phyloP scores from a whole-genome alignment of 1,139 yeast genomes.

The Geotrichum fermentans region DNA sequence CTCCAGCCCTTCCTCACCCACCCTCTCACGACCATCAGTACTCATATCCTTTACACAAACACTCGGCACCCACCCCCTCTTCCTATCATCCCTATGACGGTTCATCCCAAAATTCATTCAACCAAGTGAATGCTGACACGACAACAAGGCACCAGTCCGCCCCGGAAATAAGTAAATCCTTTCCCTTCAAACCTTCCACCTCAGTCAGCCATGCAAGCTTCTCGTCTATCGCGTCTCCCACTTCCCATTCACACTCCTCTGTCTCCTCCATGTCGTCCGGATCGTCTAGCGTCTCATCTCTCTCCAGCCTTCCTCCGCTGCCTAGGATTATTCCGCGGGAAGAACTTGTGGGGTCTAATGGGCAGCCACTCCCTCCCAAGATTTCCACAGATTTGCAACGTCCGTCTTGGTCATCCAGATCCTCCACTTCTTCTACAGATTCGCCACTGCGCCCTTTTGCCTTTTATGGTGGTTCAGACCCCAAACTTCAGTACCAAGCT shows the following conservation, averaged over 20 bases:
- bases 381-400: slow-evolving; percentile 6
- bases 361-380: slow-evolving; percentile 6
- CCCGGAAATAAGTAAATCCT: slow-evolving; percentile 22
- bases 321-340: slow-evolving; percentile 15
- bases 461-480: slow-evolving; percentile 11
- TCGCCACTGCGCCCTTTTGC: slow-evolving; percentile 17
- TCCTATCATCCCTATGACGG: slow-evolving; percentile 9
- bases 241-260: slow-evolving; percentile 14
- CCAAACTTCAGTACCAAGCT: slow-evolving; percentile 5
- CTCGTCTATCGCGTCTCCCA: slow-evolving; percentile 13
- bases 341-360: slow-evolving; percentile 7
- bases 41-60: slow-evolving; percentile 16
- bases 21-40: slow-evolving; percentile 11
- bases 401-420: slow-evolving; percentile 7
- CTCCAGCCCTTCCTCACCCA: slow-evolving; percentile 15
- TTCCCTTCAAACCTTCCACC: slow-evolving; percentile 13
- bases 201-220: background rate
- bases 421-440: slow-evolving; percentile 5
- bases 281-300: slow-evolving; percentile 7
- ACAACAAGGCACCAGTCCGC: slow-evolving; percentile 27
- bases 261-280: slow-evolving; percentile 14
- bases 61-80: slow-evolving; percentile 15
- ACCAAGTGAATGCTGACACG: too few species aligned
- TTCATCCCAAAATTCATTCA: too few species aligned
- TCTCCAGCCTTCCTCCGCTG: slow-evolving; percentile 9